These are phyloP conservation scores for Boletus subparvulus DNA, from an alignment of 768 basidiomycete genomes.

Conservation along the genomic window DNA sequence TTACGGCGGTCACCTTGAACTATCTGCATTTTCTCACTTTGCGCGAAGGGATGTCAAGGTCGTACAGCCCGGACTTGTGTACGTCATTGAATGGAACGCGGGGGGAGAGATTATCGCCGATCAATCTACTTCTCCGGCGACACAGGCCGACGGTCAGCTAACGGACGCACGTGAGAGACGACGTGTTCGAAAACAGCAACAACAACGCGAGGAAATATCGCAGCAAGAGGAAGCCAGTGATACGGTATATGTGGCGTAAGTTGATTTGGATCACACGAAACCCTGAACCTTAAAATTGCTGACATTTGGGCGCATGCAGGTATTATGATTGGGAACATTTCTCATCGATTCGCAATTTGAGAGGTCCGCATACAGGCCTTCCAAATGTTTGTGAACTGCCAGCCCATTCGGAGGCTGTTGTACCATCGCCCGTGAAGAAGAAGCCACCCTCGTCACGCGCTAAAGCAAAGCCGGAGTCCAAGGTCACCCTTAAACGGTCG, in stretches of 20 bases:
- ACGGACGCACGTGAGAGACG: constrained; percentile 46
- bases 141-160: constrained; percentile 24
- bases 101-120: constrained; percentile 45
- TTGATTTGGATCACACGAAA: constrained; percentile 26
- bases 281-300: constrained; percentile 3
- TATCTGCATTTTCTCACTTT: constrained; percentile 90
- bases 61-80: constrained; percentile 87
- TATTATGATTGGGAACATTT: constrained; percentile 97
- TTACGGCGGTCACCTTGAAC: constrained; percentile 90
- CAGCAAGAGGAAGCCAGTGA: constrained; percentile 28
- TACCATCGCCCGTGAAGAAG: constrained; percentile 36
- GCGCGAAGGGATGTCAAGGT: constrained; percentile 81
- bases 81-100: constrained; percentile 81
- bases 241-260: constrained; percentile 84
- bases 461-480: constrained; percentile 27
- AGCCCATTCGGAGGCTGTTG: constrained; percentile 31
- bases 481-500: constrained; percentile 13
- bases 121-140: constrained; percentile 26
- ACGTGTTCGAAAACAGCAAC: constrained; percentile 41
- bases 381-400: constrained; percentile 59
- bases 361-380: constrained; percentile 77
- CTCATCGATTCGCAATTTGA: constrained; percentile 85
- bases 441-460: constrained; percentile 34
- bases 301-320: constrained; percentile 36
- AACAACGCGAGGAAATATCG: constrained; percentile 23